Evolutionary conservation across 31 red algal genomes (phyloP).

Genomic region (Bonnemaisonia californica): DNA sequence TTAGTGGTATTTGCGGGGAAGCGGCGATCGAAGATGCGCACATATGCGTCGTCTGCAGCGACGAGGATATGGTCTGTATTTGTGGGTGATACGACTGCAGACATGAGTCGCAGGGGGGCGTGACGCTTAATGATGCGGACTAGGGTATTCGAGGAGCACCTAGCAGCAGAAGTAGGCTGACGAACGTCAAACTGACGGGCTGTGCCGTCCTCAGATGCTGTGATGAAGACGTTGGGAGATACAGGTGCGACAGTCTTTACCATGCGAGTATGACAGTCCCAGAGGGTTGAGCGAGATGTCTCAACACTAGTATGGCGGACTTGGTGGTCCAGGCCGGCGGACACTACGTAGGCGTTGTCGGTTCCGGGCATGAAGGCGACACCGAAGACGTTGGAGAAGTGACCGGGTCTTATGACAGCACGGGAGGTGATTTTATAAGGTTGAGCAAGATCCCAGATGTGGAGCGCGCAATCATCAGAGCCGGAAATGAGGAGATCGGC

Average conservation of each 20-base stretch:
- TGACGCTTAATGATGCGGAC: conserved; percentile 35
- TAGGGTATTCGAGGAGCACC: conserved; percentile 27
- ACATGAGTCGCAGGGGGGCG: conserved; percentile 28
- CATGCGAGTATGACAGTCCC: conserved; percentile 51
- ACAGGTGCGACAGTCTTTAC: conserved; percentile 55
- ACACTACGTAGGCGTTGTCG: conserved; percentile 37
- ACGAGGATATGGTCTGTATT: conserved; percentile 51
- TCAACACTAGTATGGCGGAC: conserved; percentile 59
- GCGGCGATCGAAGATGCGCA: conserved; percentile 51
- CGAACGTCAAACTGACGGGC: conserved; percentile 59
- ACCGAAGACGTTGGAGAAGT: conserved; percentile 63
- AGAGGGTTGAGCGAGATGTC: conserved; percentile 18
- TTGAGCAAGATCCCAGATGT: conserved; percentile 53
- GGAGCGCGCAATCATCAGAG: conserved; percentile 72
- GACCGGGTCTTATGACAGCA: conserved; percentile 33
- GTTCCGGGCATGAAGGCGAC: conserved; percentile 73
- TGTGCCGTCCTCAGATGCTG: conserved; percentile 63
- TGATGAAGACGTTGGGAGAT: conserved; percentile 43
- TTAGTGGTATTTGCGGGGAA: neutral
- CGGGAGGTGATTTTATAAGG: neutral
- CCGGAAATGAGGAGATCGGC: conserved; percentile 38
- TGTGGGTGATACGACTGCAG: conserved; percentile 43
- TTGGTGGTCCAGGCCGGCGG: conserved; percentile 63
- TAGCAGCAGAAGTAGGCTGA: conserved; percentile 22
- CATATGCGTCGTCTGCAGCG: conserved; percentile 37